These are phyloP conservation scores for Vigna hirtella DNA, from an alignment of 306 rosid species.

Conservation along the genomic window DNA sequence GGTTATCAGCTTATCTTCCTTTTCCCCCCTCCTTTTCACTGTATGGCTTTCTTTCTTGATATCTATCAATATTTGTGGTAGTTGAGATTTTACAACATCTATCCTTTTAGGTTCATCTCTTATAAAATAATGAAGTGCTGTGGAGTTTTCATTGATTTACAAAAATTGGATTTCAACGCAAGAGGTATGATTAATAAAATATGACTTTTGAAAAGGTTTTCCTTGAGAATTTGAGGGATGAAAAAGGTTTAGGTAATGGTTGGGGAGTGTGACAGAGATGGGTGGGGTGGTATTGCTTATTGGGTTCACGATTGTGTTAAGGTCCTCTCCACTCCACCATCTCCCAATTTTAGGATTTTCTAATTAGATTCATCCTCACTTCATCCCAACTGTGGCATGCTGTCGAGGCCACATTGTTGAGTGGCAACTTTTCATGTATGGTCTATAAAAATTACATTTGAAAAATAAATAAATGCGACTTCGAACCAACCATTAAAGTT, in stretches of 20 bases:
- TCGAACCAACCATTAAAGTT: background rate
- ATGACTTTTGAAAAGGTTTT: background rate
- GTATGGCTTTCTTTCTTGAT: constrained; percentile 11
- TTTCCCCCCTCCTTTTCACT: constrained; percentile 5
- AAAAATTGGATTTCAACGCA: background rate
- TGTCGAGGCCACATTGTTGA: constrained; percentile 7
- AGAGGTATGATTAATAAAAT: constrained; percentile 18
- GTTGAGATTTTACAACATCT: constrained; percentile 30
- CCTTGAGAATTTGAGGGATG: constrained; percentile 28
- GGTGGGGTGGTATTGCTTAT: constrained; percentile 42
- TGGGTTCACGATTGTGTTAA: constrained; percentile 52
- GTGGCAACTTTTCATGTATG: constrained; percentile 16
- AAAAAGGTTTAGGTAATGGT: constrained; percentile 43
- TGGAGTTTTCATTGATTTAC: background rate
- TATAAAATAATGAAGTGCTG: background rate
- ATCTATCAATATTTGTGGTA: constrained; percentile 35
- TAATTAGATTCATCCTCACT: constrained; percentile 15
- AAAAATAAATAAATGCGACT: background rate
- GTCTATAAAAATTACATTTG: constrained; percentile 2
- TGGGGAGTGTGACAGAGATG: constrained; percentile 49
- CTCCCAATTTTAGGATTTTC: constrained; percentile 41
- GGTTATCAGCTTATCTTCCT: constrained; percentile 51
- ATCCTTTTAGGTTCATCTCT: background rate
- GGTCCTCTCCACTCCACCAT: constrained; percentile 54
- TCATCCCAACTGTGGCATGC: constrained; percentile 13